Evolutionary conservation across 2,329 filamentous ascomycete genomes (phyloP), one percentile per base, ranked within the genome.

Genomic region (Setomelanomma holmii): DNA sequence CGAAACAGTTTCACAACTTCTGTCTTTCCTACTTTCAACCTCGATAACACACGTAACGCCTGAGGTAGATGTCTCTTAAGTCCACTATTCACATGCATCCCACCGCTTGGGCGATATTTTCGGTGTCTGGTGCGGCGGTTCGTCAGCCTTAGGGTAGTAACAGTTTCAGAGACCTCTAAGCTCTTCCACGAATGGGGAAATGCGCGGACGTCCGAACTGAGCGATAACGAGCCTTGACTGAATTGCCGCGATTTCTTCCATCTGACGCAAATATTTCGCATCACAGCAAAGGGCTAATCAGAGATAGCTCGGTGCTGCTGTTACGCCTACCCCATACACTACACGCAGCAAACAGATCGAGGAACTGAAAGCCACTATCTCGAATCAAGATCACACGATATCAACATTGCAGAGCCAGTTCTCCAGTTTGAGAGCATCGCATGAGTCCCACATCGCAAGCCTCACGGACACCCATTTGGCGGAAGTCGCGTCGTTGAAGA

Each of bases 371-470:
- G 54, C 62, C 21, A 72, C 66, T 5, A 66, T 71, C 30, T 56
- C 64, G 5, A 63, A 64, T 12, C 72, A 71, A 51, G 63, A 72
- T 24, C 60, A 67, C 33, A 69, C 65, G 14, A 74, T 71, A 34
- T 65, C 67, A 12, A 67, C 63, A 2, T 56, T 75, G 3, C 67
- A 69, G 55, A 59, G 66, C 2, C 75, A 77, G 41, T 74, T 78
- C 39, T 53, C 61, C 10, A 66, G 58, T 45, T 56, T 79, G 47
- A 68, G 69, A 40, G 60, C 58, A 20, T 72, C 75, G 11, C 75
- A 79, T 51, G 75, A 79, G 50, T 66, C 72, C 4, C 73, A 78
- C 46, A 51, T 76, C 17, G 54, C 55, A 14, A 75, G 65, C 44
- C 59, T 79, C 34, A 63, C 60, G 45, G 69, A 73, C 34, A 61